Base-by-base conservation (phyloP, 257 asterid genomes). In the Nicotiana paniculata region DNA sequence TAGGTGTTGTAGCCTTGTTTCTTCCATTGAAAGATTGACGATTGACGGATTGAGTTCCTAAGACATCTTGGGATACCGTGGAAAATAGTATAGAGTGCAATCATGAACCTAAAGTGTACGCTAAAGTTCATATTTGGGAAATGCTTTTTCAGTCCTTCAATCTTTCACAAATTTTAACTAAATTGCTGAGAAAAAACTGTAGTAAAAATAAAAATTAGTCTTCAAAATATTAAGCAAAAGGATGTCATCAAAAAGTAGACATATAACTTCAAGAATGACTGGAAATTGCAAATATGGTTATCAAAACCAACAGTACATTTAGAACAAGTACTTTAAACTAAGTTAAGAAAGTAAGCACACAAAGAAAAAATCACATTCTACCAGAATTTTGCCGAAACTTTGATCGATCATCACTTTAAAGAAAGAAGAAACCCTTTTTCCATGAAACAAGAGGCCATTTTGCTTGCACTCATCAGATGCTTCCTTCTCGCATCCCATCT, bases 351-450 rank as follows among this genome's bases (percentile, higher is more conserved):
- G 53, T 30, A 21, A 67, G 78, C 32, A 9, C 17, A 21, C 26
- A 21, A 67, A 11, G 53, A 62, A 51, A 39, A 54, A n/a, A 83
- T 48, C 30, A 58, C 10, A 51, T 30, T 59, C 46, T 82, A 85
- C 90, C 90, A 88, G 80, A 39, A 68, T 77, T 66, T 84, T 46
- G 5, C 21, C 6, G 68, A 77, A 82, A 18, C 82, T 74, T 6
- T 35, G 1, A n/a, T 82, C 86, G 48, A 88, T 35, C 83, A 88
- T 67, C 61, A 88, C 8, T 81, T 86, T 88, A 83, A 88, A 84
- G 83, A 88, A 88, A 48, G 87, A 79, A 24, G 53, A n/a, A 26
- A 48, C 82, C 57, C 5, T 62, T 35, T 75, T 82, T 32, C 61
- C 33, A 67, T 86, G 89, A 58, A 84, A 18, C 80, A 74, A 57